Evolutionary conservation across 768 basidiomycete genomes (phyloP).

Genomic region (Tricholoma bakamatsutake): DNA sequence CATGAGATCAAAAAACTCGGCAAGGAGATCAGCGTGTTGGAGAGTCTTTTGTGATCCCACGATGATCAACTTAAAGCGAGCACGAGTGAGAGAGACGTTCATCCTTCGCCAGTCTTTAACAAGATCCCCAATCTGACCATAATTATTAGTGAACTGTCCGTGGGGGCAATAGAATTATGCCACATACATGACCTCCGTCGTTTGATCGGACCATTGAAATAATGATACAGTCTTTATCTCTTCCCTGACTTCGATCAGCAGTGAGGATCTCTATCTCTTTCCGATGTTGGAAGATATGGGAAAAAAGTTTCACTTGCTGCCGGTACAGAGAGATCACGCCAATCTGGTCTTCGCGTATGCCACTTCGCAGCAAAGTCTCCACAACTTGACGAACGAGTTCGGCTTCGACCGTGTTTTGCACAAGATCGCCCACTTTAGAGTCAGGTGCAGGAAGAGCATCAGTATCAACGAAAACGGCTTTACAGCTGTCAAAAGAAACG

Average conservation of each 20-base stretch:
- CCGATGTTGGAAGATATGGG: conserved; percentile 50
- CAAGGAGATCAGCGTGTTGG: conserved; percentile 49
- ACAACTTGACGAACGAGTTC: conserved; percentile 60
- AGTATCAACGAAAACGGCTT: conserved; percentile 92
- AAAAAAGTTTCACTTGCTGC: conserved; percentile 90
- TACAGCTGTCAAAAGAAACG: conserved; percentile 46
- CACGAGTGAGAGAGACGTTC: conserved; percentile 96
- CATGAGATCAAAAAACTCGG: conserved; percentile 76
- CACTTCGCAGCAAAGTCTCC: conserved; percentile 57
- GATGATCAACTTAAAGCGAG: conserved; percentile 84
- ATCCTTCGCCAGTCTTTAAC: conserved; percentile 94
- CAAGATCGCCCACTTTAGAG: conserved; percentile 78
- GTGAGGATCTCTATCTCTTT: conserved; percentile 79
- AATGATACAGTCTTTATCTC: conserved; percentile 94
- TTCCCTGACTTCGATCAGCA: conserved; percentile 88
- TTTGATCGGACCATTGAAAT: conserved; percentile 93
- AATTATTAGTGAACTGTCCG: background rate
- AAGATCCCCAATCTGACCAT: conserved; percentile 76
- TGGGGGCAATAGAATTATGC: background rate
- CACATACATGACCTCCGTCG: conserved; percentile 62
- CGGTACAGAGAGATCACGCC: conserved; percentile 90
- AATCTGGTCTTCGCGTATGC: conserved; percentile 64
- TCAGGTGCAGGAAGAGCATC: conserved; percentile 76
- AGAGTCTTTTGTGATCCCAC: conserved; percentile 85
- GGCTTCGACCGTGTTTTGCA: conserved; percentile 86